These are phyloP conservation scores for Alternaria gansuensis DNA, from an alignment of 2,329 filamentous ascomycete genomes.

Conservation along the genomic window DNA sequence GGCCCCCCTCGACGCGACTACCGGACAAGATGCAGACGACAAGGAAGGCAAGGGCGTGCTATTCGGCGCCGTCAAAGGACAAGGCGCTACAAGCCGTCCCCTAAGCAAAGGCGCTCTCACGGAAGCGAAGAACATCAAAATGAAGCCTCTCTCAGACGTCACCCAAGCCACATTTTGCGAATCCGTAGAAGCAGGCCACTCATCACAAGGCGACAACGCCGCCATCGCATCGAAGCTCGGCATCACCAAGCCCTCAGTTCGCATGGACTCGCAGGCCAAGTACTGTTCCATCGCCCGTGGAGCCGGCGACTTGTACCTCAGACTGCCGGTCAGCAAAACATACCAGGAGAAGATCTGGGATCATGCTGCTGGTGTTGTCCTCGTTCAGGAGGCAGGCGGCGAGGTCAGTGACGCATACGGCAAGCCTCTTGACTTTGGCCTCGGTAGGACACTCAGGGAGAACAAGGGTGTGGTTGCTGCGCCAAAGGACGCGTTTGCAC, in stretches of 20 bases:
- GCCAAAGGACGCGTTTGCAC: conserved; percentile 75
- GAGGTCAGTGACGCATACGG: conserved; percentile 89
- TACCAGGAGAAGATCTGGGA: conserved; percentile 99
- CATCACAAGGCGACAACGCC: conserved; percentile 85
- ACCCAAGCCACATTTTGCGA: conserved; percentile 91
- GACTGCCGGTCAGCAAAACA: conserved; percentile 81
- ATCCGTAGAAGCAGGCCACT: conserved; percentile 93
- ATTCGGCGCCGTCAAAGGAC: conserved; percentile 81
- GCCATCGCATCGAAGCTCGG: conserved; percentile 84
- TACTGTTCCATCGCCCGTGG: conserved; percentile 95
- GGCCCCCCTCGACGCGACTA: conserved; percentile 72
- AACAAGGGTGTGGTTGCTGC: conserved; percentile 97
- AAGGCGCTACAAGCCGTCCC: conserved; percentile 82
- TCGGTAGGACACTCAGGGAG: conserved; percentile 82
- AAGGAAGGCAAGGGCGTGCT: conserved; percentile 82
- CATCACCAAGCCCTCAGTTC: conserved; percentile 87
- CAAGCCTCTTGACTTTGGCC: conserved; percentile 83
- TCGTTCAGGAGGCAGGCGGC: conserved; percentile 93
- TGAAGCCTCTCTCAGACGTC: conserved; percentile 80
- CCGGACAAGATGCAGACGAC: conserved; percentile 77
- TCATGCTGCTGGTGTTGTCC: conserved; percentile 92
- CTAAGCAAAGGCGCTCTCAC: conserved; percentile 67
- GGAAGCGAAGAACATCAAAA: conserved; percentile 72
- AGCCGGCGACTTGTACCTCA: conserved; percentile 92
- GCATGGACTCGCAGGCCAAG: conserved; percentile 98